Base-by-base conservation (phyloP, 2,329 filamentous ascomycete genomes). In the Chalara sp. region DNA sequence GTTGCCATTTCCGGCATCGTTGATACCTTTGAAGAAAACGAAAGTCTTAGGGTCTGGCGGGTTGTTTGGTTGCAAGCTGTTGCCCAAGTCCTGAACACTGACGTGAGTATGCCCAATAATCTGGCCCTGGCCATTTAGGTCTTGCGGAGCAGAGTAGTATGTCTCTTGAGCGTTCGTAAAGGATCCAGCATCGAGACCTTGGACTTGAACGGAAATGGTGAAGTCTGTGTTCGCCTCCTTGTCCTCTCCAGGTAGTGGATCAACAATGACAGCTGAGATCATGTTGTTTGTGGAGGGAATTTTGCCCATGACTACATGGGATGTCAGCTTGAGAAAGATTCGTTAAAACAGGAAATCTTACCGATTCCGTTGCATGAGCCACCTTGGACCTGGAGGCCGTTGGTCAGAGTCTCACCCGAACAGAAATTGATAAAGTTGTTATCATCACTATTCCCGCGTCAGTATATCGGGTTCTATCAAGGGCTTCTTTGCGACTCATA, bases 361-460 rank as follows among this genome's bases (percentile, higher is more conserved):
- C 59, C 48, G 46, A 63, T 59, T 37, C 60, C 60, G 31, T 84
- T 85, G 70, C 81, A 85, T 37, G 81, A 84, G n/a, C 81, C 81
- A 6, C 57, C 65, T 50, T 69, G 70, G 47, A 75, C 69, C 63
- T 84, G 81, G 41, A 75, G 65, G 59, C 81, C 81, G 60, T 84
- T 79, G 55, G 81, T 84, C 47, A 80, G 63, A 0, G 69, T 75
- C 62, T 62, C 53, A 6, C 61, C 61, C 11, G 53, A 45, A 37
- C 60, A 63, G 44, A 52, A 56, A 53, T 63, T 62, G 46, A 63
- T 62, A 43, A 63, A 63, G 53, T 62, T 62, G 48, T 8, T 21
- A 28, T 8, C 21, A 44, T 44, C 41, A 10, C 35, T 39, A 11
- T 39, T 39, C 10, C 10, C 35, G 10, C 10, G 10, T 13, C 10